Base-by-base conservation (phyloP, 805 yeast genomes). In the Ogataea haglerorum region DNA sequence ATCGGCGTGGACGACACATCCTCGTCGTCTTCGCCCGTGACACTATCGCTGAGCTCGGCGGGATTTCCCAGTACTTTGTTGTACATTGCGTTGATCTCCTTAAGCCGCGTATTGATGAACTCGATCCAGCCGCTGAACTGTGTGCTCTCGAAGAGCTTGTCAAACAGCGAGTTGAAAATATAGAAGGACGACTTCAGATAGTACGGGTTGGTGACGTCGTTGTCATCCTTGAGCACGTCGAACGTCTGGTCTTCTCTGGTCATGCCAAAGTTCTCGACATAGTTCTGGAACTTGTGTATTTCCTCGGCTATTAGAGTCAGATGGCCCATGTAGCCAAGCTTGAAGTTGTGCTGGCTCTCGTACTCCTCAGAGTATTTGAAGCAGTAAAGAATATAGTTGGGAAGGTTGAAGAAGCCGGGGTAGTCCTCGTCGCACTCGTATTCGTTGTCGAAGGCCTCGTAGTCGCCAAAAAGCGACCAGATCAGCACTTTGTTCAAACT, bases 301-400 rank as follows among this genome's bases (percentile, higher is more conserved):
- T 77, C 82, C 51, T 77, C 82, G 45, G 80, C 76, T 16, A 76
- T 72, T 22, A 76, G 58, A 13, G 76, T 74, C 35, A 76, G 55
- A 57, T 76, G 82, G 0, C 82, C 82, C 76, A 76, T 73, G 51
- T 75, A 77, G 0, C 82, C 82, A 3, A 78, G 72, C 32, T 77
- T 61, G 19, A 76, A 70, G n/a, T 59, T 64, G 4, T 57, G 60
- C 10, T 46, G 40, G 38, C 58, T 60, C 49, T 73, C 67, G 35
- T 46, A 47, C 13, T 52, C 50, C 18, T 52, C 54, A 0, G 67
- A 62, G n/a, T 43, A 34, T 6, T 54, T 48, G 46, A 52, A 60
- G 36, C 64, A 56, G 36, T 45, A 53, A 7, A 63, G 43, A 9
- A 63, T 58, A 37, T 53, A 61, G 31, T 48, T 46, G 5, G 66